Conservation (phyloP, 1,139 yeast genomes). For the Pichia cactophila region DNA sequence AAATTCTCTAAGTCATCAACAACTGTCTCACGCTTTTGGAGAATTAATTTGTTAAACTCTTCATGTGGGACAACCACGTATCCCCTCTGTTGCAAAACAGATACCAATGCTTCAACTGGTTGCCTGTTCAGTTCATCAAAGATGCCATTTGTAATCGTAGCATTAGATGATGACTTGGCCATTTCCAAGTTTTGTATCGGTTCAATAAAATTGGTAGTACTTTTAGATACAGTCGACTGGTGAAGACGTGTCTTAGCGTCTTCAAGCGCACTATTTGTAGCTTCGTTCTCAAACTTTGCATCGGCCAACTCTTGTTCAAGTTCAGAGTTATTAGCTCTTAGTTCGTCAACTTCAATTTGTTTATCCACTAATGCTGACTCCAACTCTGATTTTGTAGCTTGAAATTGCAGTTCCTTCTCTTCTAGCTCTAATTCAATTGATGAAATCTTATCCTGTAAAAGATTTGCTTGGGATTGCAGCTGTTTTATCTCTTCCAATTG, state of each 20-base stretch:
- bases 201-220: neutral
- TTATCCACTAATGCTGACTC: neutral
- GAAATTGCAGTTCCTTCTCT: neutral
- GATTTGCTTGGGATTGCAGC: neutral
- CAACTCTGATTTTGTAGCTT: slow-evolving; percentile 1
- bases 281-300: neutral
- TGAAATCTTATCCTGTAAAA: neutral
- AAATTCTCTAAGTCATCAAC: slow-evolving; percentile 11
- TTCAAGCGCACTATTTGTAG: neutral
- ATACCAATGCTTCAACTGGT: slow-evolving; percentile 15
- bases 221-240: neutral
- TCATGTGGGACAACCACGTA: slow-evolving; percentile 18
- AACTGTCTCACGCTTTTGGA: neutral
- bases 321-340: neutral
- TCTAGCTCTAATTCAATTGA: neutral
- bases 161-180: slow-evolving; percentile 13
- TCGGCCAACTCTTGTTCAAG: neutral
- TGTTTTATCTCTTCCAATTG: neutral
- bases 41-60: slow-evolving; percentile 18
- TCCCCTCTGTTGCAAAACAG: slow-evolving; percentile 17
- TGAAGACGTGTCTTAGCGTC: neutral
- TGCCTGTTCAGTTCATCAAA: slow-evolving; percentile 12
- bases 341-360: neutral
- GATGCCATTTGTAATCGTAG: slow-evolving; percentile 13
- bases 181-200: slow-evolving; percentile 2